Evolutionary conservation across 2,329 filamentous ascomycete genomes (phyloP), one percentile per base, ranked within the genome.

Genomic region (Pseudogymnoascus sp.): DNA sequence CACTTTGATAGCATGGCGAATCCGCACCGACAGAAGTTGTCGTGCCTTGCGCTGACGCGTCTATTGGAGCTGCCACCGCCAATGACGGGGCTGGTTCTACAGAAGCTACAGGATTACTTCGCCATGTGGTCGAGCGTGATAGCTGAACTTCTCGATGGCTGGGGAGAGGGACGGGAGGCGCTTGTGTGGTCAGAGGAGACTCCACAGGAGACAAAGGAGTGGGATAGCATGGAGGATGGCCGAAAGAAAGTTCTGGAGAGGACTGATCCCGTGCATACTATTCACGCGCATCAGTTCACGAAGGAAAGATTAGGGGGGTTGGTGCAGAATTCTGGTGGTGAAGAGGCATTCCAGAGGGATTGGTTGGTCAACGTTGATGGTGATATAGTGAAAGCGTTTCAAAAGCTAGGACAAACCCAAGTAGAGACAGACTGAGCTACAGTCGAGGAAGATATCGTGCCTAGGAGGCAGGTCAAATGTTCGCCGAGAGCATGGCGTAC

Each of bases 361-460:
- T 93, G 87, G 85, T 76, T 86, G 13, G 80, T 80, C n/a, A 90
- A 92, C 67, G 89, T 95, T 25, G 90, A 95, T 74, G 81, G 81
- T 69, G 86, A 92, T 65, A 83, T 93, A 14, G 70, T 93, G 66
- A 78, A 79, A 10, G 83, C 80, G n/a, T 93, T 92, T 72, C 76
- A 80, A 68, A 71, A 71, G 43, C 67, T 83, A 34, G 60, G 60
- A 4, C 60, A 61, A 34, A 57, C n/a, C n/a, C 48, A 19, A 19
- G 48, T 31, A 5, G 48, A 57, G 25, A 57, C 48, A 11, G 48
- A 16, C 5, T 57, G 10, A 28, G 41, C n/a, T 25, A 11, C 14
- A 10, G 45, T 13, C 4, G 14, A 57, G 48, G n/a, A 19, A 34
- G 28, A 19, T 57, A 57, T 57, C 5, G 10, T 34, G 48, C 16